Base-by-base conservation (phyloP, 2,329 filamentous ascomycete genomes). In the Ophiocordyceps robertsii region DNA sequence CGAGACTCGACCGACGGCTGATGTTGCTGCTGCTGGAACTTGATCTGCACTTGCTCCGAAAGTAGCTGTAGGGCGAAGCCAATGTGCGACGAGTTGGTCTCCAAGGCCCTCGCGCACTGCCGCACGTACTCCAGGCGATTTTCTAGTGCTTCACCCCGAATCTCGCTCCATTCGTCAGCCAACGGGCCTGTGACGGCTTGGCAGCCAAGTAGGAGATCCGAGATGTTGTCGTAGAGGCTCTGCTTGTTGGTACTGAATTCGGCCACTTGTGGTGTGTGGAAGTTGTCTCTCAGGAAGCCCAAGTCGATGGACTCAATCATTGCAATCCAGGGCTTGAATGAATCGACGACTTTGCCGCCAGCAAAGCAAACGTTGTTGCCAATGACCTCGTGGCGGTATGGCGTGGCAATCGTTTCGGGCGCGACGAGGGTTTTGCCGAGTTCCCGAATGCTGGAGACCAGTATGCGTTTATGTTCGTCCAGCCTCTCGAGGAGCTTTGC, bases 201-300 rank as follows among this genome's bases (percentile, higher is more conserved):
- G 55, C 89, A 95, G 45, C 82, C 80, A 40, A 95, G 66, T 4
- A 96, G 66, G 27, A 98, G 73, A 58, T 96, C 92, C 9, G 88
- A 89, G 43, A 95, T 83, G 45, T 88, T 84, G 61, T 96, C 92
- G 61, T 96, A 96, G 16, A 94, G 70, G 52, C 83, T 84, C 60
- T 98, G 92, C 63, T 96, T 96, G 59, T 94, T 86, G 29, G 81
- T 75, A 54, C 80, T 82, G 59, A 95, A 95, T 52, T 96, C 92
- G 39, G 80, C 74, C 29, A 96, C 66, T 52, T 93, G 85, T 1
- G 88, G 87, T 37, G 84, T 90, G 57, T 90, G 84, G 50, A 89
- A 82, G 45, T 75, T 81, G 45, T 82, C 82, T 35, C 80, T 82
- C 3, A 96, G 67, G 1, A 83, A 77, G 1, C 84, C 82, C 13